Base-by-base conservation (phyloP, 2,329 filamentous ascomycete genomes). In the Thelonectria blattea region DNA sequence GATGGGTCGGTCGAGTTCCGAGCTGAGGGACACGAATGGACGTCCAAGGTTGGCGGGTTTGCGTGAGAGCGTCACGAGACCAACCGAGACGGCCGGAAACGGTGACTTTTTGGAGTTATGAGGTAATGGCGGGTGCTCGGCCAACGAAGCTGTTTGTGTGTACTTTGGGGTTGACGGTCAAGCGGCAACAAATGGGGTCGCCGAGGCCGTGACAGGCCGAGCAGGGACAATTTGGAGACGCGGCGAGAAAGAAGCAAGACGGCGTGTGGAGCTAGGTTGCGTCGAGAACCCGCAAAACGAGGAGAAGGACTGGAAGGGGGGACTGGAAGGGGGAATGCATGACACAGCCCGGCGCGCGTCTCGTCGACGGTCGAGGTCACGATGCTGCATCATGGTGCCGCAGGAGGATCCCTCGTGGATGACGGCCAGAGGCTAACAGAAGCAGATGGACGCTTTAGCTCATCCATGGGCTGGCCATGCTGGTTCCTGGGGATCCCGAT, bases 1-100 rank as follows among this genome's bases (percentile, higher is more conserved):
- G 68, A 95, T 65, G 92, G 91, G 0, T 66, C 68, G 61, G 92
- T 97, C 22, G 94, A 93, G 73, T 93, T 94, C 69, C 84, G 88
- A 65, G 80, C 77, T 61, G 80, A 83, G 47, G 82, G 83, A 22
- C 80, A 76, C 20, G 75, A 75, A 11, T 91, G 88, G 88, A 66
- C 66, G 52, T 81, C 71, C 58, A 76, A 76, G 52, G 73, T 79
- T 15, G 80, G 78, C 41, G 74, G 73, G 52, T 89, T 88, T 75
- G 76, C 79, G 67, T 86, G 74, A 82, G 22, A n/a, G 59, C 34
- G 51, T 55, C 43, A 48, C 45, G 58, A 66, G 46, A 48, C 61
- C 64, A 68, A 24, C 58, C 41, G 56, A 60, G 42, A 66, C 50
- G 59, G 60, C 51, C 60, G 55, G 56, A 64, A 62, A 61, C 63